Conservation (phyloP, 1,139 yeast genomes). For the Kodamaea ohmeri region DNA sequence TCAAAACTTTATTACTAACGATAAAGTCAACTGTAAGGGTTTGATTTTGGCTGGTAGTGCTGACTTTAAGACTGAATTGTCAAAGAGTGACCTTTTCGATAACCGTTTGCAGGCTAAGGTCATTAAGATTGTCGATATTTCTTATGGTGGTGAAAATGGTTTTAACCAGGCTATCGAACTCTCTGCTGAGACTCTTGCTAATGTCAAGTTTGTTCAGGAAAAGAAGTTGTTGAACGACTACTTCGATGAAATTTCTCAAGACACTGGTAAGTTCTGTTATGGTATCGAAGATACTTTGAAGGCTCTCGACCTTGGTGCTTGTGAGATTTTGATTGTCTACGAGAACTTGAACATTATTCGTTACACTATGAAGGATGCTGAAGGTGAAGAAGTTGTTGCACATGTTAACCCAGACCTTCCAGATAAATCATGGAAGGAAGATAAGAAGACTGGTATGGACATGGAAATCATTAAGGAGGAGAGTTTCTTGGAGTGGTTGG, state of each 20-base stretch:
- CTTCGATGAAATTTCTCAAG: conserved; percentile 96
- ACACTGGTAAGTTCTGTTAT: conserved; percentile 94
- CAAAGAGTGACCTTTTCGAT: conserved; percentile 91
- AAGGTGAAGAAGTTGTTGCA: conserved; percentile 73
- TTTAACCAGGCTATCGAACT: conserved; percentile 98
- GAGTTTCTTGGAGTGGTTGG: conserved; percentile 92
- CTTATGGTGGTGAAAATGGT: conserved; percentile 99
- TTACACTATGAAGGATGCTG: conserved; percentile 80
- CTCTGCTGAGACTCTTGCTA: conserved; percentile 93
- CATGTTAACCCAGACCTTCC: conserved; percentile 70
- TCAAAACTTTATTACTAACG: conserved; percentile 88
- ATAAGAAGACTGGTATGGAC: conserved; percentile 83
- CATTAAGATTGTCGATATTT: conserved; percentile 89
- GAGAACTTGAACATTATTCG: conserved; percentile 86
- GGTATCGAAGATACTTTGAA: conserved; percentile 95
- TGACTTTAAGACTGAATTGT: conserved; percentile 92
- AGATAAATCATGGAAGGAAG: conserved; percentile 74
- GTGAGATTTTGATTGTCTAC: conserved; percentile 87
- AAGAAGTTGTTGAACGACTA: conserved; percentile 89
- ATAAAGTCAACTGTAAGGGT: conserved; percentile 92
- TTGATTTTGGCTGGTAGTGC: conserved; percentile 97
- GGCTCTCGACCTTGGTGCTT: conserved; percentile 94
- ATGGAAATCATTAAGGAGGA: conserved; percentile 84
- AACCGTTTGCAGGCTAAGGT: conserved; percentile 82
- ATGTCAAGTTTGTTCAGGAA: conserved; percentile 96